Evolutionary conservation across 1,139 yeast genomes (phyloP), one percentile per base, ranked within the genome.

Genomic region (Hansenula sp.): DNA sequence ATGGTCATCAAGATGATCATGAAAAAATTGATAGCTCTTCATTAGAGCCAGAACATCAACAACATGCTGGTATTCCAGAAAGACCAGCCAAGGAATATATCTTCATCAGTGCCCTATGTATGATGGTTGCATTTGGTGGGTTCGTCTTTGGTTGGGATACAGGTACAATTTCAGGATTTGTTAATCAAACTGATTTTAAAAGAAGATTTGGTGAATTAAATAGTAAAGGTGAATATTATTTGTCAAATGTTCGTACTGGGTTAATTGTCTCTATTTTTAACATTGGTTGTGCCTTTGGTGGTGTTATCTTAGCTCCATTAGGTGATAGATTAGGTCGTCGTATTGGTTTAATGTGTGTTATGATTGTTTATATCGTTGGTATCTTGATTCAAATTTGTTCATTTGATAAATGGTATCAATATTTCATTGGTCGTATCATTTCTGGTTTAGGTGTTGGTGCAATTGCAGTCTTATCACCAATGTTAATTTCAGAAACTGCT

Each of bases 131-230:
- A 39, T 76, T 78, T 51, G 84, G 82, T 61, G 85, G 85, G 54
- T 69, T 77, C 50, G 76, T 79, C 45, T 81, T 71, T 57, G 87
- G 87, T 46, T 80, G 79, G 72, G 87, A 80, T 64, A 79, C 87
- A 25, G 88, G 88, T 63, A 78, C 85, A 48, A 80, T 81, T 55
- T 74, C 82, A 28, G 92, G 92, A 53, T 79, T 82, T 52, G 71
- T 82, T 57, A 80, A 79, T 52, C 81, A 81, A 84, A 66, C 74
- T 6, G 78, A 77, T 51, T 86, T 79, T 56, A 64, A 62, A 38
- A 56, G 60, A 29, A 66, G 75, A 46, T 82, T 80, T 50, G 78
- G 77, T 43, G 55, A 56, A 22, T 8, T 26, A 13, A 28, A 24
- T 16, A 29, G 45, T n/a, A 51, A 55, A 10, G 69, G 71, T 37